Evolutionary conservation across 2,329 filamentous ascomycete genomes (phyloP).

Genomic region (Stromatinia cepivora): DNA sequence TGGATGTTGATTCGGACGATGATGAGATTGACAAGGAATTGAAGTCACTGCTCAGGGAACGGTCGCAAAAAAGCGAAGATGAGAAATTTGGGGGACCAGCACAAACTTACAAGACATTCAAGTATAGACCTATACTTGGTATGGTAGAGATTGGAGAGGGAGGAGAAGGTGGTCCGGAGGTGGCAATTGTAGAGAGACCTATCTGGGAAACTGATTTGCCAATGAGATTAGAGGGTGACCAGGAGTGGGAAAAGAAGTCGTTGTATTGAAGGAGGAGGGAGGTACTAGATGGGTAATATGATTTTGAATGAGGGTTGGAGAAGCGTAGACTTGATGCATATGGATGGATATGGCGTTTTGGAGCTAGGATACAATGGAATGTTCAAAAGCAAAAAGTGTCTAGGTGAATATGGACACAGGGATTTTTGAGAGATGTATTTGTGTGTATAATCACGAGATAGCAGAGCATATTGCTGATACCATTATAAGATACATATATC

Average conservation of each 20-base stretch:
- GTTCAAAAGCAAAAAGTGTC: constrained; percentile 17
- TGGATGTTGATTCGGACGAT: constrained; percentile 16
- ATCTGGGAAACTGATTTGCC: constrained; percentile 79
- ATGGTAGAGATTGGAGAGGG: constrained; percentile 50
- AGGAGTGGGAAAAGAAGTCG: constrained; percentile 48
- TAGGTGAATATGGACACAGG: not conserved
- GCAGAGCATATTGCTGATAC: constrained; percentile 8
- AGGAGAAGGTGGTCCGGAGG: constrained; percentile 58
- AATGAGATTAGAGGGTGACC: constrained; percentile 64
- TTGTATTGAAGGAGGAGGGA: not conserved
- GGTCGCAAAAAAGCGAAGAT: constrained; percentile 37
- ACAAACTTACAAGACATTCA: constrained; percentile 74
- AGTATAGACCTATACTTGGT: constrained; percentile 91
- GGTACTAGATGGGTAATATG: constrained; percentile 13
- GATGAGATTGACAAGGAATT: constrained; percentile 11
- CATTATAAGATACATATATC: constrained; percentile 3
- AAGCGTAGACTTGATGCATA: constrained; percentile 14
- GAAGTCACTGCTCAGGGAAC: constrained; percentile 27
- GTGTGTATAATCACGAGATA: constrained; percentile 13
- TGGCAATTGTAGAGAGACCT: constrained; percentile 85
- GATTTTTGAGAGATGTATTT: not conserved
- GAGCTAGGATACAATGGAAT: constrained; percentile 6
- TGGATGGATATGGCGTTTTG: constrained; percentile 15
- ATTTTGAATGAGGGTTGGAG: not conserved
- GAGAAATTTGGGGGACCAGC: constrained; percentile 19